Percentiles rank a stretch among this genome's conserved stretches.
Evolutionary conservation across 1,284 basidiomycete genomes (phyloP).

Genomic region (Cronartium quercuum): DNA sequence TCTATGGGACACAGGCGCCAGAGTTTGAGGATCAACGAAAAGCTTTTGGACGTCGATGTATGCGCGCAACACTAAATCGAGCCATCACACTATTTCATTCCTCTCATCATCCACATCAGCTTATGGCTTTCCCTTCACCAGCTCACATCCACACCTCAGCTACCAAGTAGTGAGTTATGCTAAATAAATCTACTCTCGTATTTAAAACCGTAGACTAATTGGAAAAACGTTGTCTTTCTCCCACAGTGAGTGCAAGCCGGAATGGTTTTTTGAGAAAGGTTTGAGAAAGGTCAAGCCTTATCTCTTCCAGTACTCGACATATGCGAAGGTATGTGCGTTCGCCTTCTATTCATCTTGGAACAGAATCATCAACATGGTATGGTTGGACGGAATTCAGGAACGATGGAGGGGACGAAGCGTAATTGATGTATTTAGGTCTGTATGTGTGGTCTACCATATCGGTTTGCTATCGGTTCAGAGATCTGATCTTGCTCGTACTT

Average conservation of each 20-base stretch:
- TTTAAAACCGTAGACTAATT: no score
- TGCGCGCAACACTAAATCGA: no score
- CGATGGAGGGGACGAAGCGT: conserved; percentile 32
- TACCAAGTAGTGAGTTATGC: conserved; percentile 26
- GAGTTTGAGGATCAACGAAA: no score
- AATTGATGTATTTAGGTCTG: conserved; percentile 36
- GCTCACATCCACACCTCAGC: conserved; percentile 25
- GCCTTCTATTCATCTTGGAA: no score
- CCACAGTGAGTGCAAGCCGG: conserved; percentile 25
- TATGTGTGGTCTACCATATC: no score
- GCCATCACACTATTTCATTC: no score
- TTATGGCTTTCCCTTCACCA: neutral
- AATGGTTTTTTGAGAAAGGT: conserved; percentile 35
- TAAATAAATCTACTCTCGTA: neutral
- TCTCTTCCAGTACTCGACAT: conserved; percentile 32
- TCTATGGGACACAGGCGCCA: no score
- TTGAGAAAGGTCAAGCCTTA: conserved; percentile 33
- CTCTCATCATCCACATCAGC: no score
- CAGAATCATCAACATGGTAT: neutral
- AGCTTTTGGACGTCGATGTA: no score
- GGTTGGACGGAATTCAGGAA: conserved; percentile 4
- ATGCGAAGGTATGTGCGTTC: conserved; percentile 20
- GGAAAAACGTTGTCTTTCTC: neutral
- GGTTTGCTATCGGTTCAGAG: no score
- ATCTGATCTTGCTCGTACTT: no score